Conservation (phyloP, 2,329 filamentous ascomycete species). For the Pseudovirgaria hyperparasitica region DNA sequence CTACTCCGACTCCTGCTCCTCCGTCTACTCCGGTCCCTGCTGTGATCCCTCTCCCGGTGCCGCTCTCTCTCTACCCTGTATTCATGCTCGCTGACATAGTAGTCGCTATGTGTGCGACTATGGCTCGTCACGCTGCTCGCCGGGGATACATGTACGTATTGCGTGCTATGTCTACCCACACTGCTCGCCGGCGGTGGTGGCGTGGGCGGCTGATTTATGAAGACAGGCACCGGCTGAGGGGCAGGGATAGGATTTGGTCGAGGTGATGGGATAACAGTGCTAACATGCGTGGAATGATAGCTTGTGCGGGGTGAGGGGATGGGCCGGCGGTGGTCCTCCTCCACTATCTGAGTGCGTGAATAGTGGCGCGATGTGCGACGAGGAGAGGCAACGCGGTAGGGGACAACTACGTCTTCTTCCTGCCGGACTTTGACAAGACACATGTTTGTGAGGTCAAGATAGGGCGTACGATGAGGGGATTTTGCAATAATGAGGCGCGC, state of each 20-base stretch:
- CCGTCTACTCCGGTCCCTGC: no score
- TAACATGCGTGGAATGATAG: slow-evolving; percentile 1
- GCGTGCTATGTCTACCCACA: slow-evolving; percentile 12
- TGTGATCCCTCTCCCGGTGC: slow-evolving; percentile 14
- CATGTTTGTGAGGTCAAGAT: no score
- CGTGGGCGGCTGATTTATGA: slow-evolving; percentile 21
- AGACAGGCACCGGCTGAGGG: slow-evolving; percentile 28
- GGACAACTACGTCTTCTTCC: slow-evolving; percentile 30
- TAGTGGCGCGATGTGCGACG: slow-evolving; percentile 16
- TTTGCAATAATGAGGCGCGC: no score
- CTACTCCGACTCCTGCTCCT: slow-evolving; percentile 4
- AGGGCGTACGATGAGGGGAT: no score
- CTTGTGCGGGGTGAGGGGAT: slow-evolving; percentile 7
- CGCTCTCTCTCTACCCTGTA: slow-evolving; percentile 26
- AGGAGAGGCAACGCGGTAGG: slow-evolving; percentile 20
- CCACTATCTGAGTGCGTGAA: slow-evolving; percentile 17
- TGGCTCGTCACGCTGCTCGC: slow-evolving; percentile 19
- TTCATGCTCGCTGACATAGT: slow-evolving; percentile 32
- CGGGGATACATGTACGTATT: slow-evolving; percentile 34
- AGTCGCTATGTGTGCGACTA: slow-evolving; percentile 20
- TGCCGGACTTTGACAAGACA: slow-evolving; percentile 34
- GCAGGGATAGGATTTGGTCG: slow-evolving; percentile 23
- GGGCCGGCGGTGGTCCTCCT: slow-evolving; percentile 12
- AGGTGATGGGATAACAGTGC: slow-evolving; percentile 7
- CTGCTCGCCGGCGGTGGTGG: slow-evolving; percentile 15